Evolutionary conservation across 2,329 filamentous ascomycete genomes (phyloP).

Genomic region (Pseudogymnoascus sp.): DNA sequence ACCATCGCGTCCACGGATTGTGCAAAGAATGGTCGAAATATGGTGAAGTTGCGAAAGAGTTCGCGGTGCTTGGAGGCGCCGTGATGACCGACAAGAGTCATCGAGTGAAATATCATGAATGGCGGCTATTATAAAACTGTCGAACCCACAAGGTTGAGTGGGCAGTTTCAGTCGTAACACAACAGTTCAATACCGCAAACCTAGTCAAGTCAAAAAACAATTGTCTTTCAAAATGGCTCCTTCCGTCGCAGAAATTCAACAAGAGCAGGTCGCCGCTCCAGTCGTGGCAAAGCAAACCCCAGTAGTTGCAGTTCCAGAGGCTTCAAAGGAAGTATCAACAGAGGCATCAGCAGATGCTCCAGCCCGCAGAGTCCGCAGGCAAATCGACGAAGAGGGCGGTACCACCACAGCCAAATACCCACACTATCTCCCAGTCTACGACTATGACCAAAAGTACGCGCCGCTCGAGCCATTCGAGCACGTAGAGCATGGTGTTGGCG

Average conservation of each 20-base stretch:
- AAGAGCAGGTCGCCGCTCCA: neutral
- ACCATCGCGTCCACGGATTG: neutral
- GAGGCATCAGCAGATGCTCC: neutral
- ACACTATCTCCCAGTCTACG: slow-evolving; percentile 67
- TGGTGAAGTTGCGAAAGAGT: neutral
- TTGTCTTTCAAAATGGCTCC: neutral
- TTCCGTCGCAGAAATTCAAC: slow-evolving; percentile 6
- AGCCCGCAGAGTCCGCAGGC: slow-evolving; percentile 14
- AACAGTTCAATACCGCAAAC: neutral
- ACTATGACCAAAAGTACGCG: slow-evolving; percentile 53
- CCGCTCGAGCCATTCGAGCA: slow-evolving; percentile 63
- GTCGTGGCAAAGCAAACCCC: neutral
- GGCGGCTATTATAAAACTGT: neutral
- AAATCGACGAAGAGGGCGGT: slow-evolving; percentile 19
- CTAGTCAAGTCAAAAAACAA: neutral
- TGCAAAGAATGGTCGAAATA: neutral
- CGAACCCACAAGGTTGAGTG: neutral
- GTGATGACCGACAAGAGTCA: neutral
- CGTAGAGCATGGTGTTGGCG: slow-evolving; percentile 67
- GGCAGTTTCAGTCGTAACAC: neutral
- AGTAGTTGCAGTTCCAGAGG: neutral
- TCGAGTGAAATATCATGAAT: neutral
- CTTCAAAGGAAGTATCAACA: neutral
- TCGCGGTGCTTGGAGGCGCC: neutral
- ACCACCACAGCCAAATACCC: slow-evolving; percentile 43